Evolutionary conservation across 1,139 yeast genomes (phyloP).

Genomic region (Blastobotrys illinoisensis): DNA sequence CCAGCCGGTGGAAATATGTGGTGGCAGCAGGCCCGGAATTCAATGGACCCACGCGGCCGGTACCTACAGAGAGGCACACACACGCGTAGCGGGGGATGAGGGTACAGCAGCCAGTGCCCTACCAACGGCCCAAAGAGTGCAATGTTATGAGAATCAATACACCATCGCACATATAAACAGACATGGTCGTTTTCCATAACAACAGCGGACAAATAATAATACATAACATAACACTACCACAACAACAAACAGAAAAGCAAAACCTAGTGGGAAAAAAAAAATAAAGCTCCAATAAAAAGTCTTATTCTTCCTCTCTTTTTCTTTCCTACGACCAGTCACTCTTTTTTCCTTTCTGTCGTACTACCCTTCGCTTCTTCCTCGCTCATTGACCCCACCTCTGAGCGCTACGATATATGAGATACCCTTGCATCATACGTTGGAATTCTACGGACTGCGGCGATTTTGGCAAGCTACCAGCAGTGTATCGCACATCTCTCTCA

Average conservation of each 20-base stretch:
- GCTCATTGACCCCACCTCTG: neutral
- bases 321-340: neutral
- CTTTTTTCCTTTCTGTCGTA: neutral
- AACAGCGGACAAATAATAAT: neutral
- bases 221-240: neutral
- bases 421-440: neutral
- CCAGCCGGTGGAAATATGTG: neutral
- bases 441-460: too few species aligned
- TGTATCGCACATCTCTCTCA: too few species aligned
- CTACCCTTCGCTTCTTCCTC: neutral
- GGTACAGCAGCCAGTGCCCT: neutral
- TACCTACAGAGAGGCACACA: neutral
- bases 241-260: neutral
- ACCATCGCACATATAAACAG: neutral
- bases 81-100: neutral
- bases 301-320: neutral
- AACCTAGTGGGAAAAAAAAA: neutral
- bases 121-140: neutral
- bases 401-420: neutral
- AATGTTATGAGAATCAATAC: neutral
- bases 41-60: neutral
- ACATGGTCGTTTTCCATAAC: neutral
- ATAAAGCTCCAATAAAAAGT: neutral
- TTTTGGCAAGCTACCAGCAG: too few species aligned
- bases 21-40: neutral